phyloP scores from a whole-genome alignment of 148 eudicot genomes.

The Beta vulgaris region DNA sequence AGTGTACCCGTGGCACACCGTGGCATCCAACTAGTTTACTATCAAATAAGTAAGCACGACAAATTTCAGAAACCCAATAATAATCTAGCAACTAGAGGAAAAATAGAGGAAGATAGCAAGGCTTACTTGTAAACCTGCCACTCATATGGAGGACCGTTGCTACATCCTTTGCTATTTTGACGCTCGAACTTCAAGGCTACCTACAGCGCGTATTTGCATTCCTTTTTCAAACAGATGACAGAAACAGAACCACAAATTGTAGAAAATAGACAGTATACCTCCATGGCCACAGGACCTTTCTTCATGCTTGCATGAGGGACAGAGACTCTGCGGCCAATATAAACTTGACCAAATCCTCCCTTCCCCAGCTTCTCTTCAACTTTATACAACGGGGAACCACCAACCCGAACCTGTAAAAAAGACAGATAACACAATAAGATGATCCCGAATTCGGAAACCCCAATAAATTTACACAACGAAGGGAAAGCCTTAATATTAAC shows the following conservation, averaged over 20 bases:
- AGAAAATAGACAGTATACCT: slow-evolving; percentile 40
- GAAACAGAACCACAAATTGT: neutral
- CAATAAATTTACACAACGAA: neutral
- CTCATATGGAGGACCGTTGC: slow-evolving; percentile 86
- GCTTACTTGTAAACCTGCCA: slow-evolving; percentile 88
- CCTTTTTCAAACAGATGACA: too few species aligned
- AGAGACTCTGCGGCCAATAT: slow-evolving; percentile 65
- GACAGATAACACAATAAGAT: neutral
- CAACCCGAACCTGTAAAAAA: slow-evolving; percentile 66
- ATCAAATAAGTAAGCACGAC: neutral
- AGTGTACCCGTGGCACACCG: slow-evolving; percentile 87
- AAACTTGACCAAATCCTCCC: slow-evolving; percentile 95
- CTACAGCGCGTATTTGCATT: slow-evolving; percentile 20
- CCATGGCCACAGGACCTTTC: slow-evolving; percentile 63
- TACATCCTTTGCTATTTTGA: slow-evolving; percentile 81
- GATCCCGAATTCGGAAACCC: too few species aligned
- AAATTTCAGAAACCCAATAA: neutral
- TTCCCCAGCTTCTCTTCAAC: slow-evolving; percentile 73
- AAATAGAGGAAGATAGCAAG: neutral
- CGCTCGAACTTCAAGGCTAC: slow-evolving; percentile 90
- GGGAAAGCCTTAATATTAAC: neutral
- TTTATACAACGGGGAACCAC: slow-evolving; percentile 64
- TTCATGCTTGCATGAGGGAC: slow-evolving; percentile 48
- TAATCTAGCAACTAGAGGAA: neutral
- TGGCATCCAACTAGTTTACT: slow-evolving; percentile 88